phyloP scores from a whole-genome alignment of 768 basidiomycete genomes.

The Sistotremastrum suecicum region DNA sequence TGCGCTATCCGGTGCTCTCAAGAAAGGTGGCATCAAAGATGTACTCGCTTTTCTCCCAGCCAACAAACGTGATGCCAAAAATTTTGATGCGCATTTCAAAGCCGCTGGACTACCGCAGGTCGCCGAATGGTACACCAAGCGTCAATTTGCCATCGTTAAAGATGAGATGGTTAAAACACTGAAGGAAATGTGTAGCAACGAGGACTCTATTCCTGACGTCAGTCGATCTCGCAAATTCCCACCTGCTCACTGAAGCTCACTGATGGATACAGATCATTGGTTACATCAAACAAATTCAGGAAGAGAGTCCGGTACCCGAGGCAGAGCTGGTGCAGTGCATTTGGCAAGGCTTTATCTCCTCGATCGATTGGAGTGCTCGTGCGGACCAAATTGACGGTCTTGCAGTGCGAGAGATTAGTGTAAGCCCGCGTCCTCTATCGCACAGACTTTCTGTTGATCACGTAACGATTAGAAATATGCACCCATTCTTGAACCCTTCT shows the following conservation, averaged over 20 bases:
- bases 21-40: constrained; percentile 75
- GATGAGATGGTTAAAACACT: constrained; percentile 59
- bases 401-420: constrained; percentile 78
- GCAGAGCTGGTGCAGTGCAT: constrained; percentile 76
- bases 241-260: not conserved
- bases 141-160: constrained; percentile 70
- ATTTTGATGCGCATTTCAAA: constrained; percentile 80
- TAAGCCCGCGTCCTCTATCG: constrained; percentile 23
- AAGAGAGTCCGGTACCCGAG: constrained; percentile 74
- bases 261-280: constrained; percentile 45
- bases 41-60: constrained; percentile 77
- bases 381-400: constrained; percentile 87
- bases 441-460: not conserved
- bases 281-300: constrained; percentile 56
- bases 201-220: constrained; percentile 58
- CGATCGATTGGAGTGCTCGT: constrained; percentile 78
- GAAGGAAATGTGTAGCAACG: constrained; percentile 54
- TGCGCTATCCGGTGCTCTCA: constrained; percentile 69
- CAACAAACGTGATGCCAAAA: constrained; percentile 60
- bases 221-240: constrained; percentile 12
- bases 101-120: constrained; percentile 62
- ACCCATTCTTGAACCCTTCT: constrained; percentile 83
- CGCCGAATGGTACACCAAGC: constrained; percentile 91
- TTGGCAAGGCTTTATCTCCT: constrained; percentile 84
- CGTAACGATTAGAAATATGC: constrained; percentile 49